These are phyloP conservation scores for Colletotrichum tamarilloi DNA, from an alignment of 2,329 filamentous ascomycete species.

Conservation along the genomic window DNA sequence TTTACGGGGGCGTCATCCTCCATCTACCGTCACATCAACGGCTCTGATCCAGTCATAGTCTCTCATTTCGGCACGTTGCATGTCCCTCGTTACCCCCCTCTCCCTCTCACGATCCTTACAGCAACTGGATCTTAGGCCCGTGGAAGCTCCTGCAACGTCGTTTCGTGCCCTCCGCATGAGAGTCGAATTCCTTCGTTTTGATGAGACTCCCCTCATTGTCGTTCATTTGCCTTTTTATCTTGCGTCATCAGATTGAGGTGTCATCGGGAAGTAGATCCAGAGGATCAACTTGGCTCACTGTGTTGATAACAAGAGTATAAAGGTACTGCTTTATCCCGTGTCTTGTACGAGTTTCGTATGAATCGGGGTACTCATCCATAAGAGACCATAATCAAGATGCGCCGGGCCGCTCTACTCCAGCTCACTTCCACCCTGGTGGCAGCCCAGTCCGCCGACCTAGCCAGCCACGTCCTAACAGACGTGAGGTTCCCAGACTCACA, in stretches of 20 bases:
- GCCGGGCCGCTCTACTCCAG: slow-evolving; percentile 4
- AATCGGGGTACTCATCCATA: background rate
- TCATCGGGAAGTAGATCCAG: background rate
- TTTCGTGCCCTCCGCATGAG: slow-evolving; percentile 6
- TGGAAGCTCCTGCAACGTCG: slow-evolving; percentile 26
- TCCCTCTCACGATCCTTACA: slow-evolving; percentile 3
- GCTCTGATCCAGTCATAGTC: slow-evolving; percentile 29
- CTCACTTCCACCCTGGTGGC: slow-evolving; percentile 10
- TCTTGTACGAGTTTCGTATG: background rate
- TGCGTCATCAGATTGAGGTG: background rate
- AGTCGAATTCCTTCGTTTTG: background rate
- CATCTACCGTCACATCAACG: background rate
- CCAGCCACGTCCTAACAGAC: slow-evolving; percentile 49
- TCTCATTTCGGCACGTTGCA: slow-evolving; percentile 27
- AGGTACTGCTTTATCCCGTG: background rate
- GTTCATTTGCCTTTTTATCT: background rate
- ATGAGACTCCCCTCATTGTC: background rate
- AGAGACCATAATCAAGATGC: background rate
- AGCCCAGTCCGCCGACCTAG: slow-evolving; percentile 40
- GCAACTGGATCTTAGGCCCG: slow-evolving; percentile 11
- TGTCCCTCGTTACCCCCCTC: slow-evolving; percentile 15
- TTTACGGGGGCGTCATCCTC: background rate
- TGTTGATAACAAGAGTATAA: background rate
- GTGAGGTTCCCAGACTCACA: slow-evolving; percentile 39
- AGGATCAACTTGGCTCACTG: background rate